Base-by-base conservation (phyloP, 768 basidiomycete species). In the Fomitopsis pulvina region DNA sequence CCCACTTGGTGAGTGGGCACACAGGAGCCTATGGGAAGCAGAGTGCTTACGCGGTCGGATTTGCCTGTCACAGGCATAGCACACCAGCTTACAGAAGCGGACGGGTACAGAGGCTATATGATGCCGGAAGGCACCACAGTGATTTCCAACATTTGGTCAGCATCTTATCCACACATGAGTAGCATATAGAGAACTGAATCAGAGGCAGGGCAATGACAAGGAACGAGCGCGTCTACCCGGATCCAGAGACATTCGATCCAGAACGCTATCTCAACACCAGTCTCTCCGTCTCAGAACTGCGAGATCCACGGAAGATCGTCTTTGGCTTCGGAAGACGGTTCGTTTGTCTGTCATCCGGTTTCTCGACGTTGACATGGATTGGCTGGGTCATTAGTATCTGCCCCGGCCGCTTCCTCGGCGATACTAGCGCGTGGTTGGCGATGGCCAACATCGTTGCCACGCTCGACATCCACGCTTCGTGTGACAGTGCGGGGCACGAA, bases 331-430 rank as follows among this genome's bases (percentile, higher is more conserved):
- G 56, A 16, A 50, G 56, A 2, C 39, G 55, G 55, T 53, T 11
- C 25, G 49, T 18, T 2, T 10, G 5, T n/a, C 29, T n/a, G 37
- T 48, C 8, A 42, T 57, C 45, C 20, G 12, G 40, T 41, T 11
- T 24, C 8, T 14, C 18, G 24, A 22, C 9, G 11, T 6, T 26
- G 12, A 27, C 14, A 21, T 44, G 24, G 8, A 22, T 7, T 8
- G 9, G 8, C 8, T 7, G 9, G 18, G 21, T 9, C 9, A 49
- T 20, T 40, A 77, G 76, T 49, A 68, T 74, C 49, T 83, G 81
- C 54, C 78, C 79, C 5, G 79, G 81, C 9, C 67, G 73, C 29
- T 67, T 76, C 55, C 71, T 81, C 45, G 80, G 75, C 2, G 74
- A 78, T 45, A 55, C 66, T 3, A 71, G 65, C 48, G 59, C 76